Conservation (phyloP, 139 green algal species). For the Pycnococcus provasolii region DNA sequence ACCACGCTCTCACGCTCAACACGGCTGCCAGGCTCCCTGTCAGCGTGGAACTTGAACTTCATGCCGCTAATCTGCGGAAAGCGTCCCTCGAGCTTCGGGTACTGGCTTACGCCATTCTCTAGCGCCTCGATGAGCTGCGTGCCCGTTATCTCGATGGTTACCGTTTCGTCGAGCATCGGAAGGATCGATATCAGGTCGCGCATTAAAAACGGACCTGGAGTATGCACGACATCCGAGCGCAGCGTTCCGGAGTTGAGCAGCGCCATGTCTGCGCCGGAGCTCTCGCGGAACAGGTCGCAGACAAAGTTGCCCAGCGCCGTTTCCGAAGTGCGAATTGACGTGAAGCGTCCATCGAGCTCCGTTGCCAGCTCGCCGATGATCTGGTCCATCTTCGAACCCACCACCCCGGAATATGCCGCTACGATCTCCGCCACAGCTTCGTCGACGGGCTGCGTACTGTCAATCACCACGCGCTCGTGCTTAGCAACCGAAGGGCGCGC, state of each 20-base stretch:
- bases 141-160: constrained; percentile 41
- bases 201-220: constrained; percentile 30
- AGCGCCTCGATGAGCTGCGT: constrained; percentile 31
- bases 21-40: too few species aligned
- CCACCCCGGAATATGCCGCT: constrained; percentile 31
- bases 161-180: constrained; percentile 56
- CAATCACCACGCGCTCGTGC: neutral
- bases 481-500: neutral
- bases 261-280: constrained; percentile 29
- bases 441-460: neutral
- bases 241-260: constrained; percentile 58
- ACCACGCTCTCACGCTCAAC: too few species aligned
- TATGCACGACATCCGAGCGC: constrained; percentile 29
- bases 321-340: constrained; percentile 36
- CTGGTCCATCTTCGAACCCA: constrained; percentile 45
- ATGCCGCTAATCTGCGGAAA: constrained; percentile 42
- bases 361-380: constrained; percentile 33
- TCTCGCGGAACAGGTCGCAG: constrained; percentile 33
- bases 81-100: constrained; percentile 52
- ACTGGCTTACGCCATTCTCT: constrained; percentile 54
- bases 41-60: too few species aligned
- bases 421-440: constrained; percentile 36
- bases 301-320: constrained; percentile 62
- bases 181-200: constrained; percentile 55
- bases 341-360: constrained; percentile 55